phyloP scores from a whole-genome alignment of 176 grass and related monocot genomes.

The Zizania latifolia region DNA sequence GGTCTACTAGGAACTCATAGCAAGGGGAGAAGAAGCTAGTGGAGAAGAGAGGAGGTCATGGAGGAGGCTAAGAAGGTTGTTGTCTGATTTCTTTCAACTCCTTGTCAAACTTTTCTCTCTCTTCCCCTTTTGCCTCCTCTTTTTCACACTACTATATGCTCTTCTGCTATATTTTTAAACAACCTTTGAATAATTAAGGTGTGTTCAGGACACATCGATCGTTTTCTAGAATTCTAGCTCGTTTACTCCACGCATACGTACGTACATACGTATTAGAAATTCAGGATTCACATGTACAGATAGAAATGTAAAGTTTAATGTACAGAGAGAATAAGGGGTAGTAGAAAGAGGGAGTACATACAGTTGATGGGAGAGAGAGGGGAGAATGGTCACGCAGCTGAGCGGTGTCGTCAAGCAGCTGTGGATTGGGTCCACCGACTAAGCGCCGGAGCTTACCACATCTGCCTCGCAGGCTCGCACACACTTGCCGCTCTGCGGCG shows the following conservation, averaged over 20 bases:
- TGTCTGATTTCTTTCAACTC: constrained; percentile 73
- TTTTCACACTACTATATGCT: constrained; percentile 33
- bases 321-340: constrained; percentile 11
- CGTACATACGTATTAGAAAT: too few relatives aligned
- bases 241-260: neutral
- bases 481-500: constrained; percentile 1
- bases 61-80: constrained; percentile 49
- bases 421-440: constrained; percentile 44
- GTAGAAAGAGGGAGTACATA: neutral
- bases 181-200: neutral
- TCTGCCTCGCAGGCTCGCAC: neutral
- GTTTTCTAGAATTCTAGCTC: neutral
- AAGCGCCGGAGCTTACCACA: neutral
- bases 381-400: constrained; percentile 25
- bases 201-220: neutral
- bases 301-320: neutral
- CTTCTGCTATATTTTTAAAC: constrained; percentile 3
- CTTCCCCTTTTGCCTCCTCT: constrained; percentile 16
- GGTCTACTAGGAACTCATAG: constrained; percentile 11
- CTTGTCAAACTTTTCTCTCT: constrained; percentile 62
- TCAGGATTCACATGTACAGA: constrained; percentile 4
- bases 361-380: constrained; percentile 17
- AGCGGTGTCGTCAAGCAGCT: constrained; percentile 40
- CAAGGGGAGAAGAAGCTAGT: constrained; percentile 9
- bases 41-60: too few relatives aligned